Evolutionary conservation across 73 alveolate genomes (phyloP), one percentile per base, ranked within the genome.

Genomic region (Paramecium pentaurelia): DNA sequence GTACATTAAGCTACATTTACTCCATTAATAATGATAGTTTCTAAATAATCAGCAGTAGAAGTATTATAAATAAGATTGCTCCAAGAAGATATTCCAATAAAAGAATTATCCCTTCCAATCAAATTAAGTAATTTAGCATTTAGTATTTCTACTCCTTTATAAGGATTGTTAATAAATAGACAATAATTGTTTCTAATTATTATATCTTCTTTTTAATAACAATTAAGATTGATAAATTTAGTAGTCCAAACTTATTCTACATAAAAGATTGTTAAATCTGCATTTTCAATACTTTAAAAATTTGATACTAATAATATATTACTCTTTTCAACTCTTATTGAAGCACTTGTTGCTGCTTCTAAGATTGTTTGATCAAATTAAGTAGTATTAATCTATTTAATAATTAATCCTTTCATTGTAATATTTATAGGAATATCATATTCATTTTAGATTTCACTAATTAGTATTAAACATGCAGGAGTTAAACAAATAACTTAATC

Each of bases 261-360:
- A 44, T 80, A 80, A 80, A 80, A 80, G 49, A 80, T 45, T 14
- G 91, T 27, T 40, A 80, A 20, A 44, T 80, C 75, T 20, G 75
- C 34, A 80, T 80, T 80, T 18, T 42, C 9, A 4, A 80, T 27
- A 4, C 64, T 32, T 0, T 44, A 3, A 36, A 45, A 80, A 11
- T 80, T 12, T 25, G 71, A n/a, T 7, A 80, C 47, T 14, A 27
- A 8, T 45, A 80, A 20, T 44, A 28, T 32, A 25, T 80, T 27
- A 42, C 47, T 28, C 27, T 80, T 47, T 27, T 22, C 30, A 12
- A 80, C 32, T 80, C 58, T 40, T 40, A 80, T 45, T 10, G 91
- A 4, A 4, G 91, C 91, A 45, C 91, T 80, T 45, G 91, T 80
- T 8, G 91, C 91, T 45, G 91, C 91, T 80, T 45, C 91, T 28